These are phyloP conservation scores for Straminergon stramineum DNA, from an alignment of 225 moss, liverwort and hornwort species.

Conservation along the genomic window DNA sequence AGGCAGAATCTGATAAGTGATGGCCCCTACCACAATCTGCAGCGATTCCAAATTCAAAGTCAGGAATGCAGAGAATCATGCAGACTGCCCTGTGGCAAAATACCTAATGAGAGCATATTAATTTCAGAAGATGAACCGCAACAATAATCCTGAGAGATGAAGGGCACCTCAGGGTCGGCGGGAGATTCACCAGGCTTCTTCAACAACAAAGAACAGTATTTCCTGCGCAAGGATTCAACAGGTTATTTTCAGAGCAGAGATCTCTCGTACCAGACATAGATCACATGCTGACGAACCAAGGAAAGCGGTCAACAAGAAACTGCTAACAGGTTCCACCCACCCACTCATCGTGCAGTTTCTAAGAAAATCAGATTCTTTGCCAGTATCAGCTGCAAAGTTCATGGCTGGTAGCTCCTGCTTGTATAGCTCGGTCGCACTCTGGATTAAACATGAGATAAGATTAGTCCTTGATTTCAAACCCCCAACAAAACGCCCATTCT, in stretches of 20 bases:
- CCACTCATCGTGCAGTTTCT: conserved; percentile 62
- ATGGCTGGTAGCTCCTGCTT: conserved; percentile 72
- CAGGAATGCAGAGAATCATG: neutral
- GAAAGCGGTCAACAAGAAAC: neutral
- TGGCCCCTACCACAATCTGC: conserved; percentile 51
- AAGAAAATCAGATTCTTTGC: conserved; percentile 78
- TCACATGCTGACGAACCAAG: neutral
- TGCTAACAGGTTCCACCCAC: conserved; percentile 14
- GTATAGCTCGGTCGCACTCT: conserved; percentile 57
- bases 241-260: neutral
- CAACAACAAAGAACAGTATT: conserved; percentile 64
- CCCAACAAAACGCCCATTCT: neutral
- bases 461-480: neutral
- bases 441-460: neutral
- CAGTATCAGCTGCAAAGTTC: conserved; percentile 83
- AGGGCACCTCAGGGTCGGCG: conserved; percentile 24
- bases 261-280: neutral
- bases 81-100: neutral
- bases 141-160: neutral
- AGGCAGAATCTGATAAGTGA: conserved; percentile 79
- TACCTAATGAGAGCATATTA: neutral
- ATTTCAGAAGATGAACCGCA: neutral
- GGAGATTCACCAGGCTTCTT: conserved; percentile 14
- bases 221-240: conserved; percentile 27
- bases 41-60: neutral